Evolutionary conservation across 495 filamentous ascomycete species (phyloP), one percentile per base, ranked within the genome.

Genomic region (Daldinia vernicosa): DNA sequence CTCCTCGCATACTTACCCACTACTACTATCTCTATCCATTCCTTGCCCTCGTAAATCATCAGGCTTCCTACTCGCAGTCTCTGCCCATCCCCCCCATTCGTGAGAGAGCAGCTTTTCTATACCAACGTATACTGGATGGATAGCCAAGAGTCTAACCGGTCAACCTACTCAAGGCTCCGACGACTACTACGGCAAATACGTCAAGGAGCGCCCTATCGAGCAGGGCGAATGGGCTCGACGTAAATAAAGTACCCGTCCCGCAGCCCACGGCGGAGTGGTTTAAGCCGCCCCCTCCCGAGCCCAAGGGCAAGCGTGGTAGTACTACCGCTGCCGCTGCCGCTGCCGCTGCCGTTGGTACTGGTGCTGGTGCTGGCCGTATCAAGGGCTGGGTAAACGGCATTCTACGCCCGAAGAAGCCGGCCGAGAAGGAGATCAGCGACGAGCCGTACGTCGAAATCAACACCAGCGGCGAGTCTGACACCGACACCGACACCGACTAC

Each of bases 211-310:
- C 28, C 43, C 54, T 2, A 3, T 55, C 45, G 60, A 69, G 27
- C 8, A 47, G 0, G 61, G 35, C 17, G 67, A 60, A 11, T 70
- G 67, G 67, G 67, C 58, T 40, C 27, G n/a, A 11, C 43, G 35
- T 70, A 4, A 37, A 4, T 17, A 8, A 52, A 15, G 24, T 52
- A 4, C 0, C 15, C 15, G 2, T 2, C 39, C 14, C 39, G 6
- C 39, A n/a, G 6, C 9, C 39, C 39, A 40, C 14, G n/a, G 6
- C 1, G 15, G 39, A 40, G n/a, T 17, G 39, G 39, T 40, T 47
- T 19, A 19, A 47, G 4, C 30, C 30, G 30, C 4, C 26, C 1
- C 3, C 14, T n/a, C 17, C 17, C n/a, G 7, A 7, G 1, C 6
- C 39, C 39, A 45, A 19, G 7, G n/a, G 6, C 40, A 45, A 45